Base-by-base conservation (phyloP, 2,329 filamentous ascomycete species). In the Epichloe bromicola region DNA sequence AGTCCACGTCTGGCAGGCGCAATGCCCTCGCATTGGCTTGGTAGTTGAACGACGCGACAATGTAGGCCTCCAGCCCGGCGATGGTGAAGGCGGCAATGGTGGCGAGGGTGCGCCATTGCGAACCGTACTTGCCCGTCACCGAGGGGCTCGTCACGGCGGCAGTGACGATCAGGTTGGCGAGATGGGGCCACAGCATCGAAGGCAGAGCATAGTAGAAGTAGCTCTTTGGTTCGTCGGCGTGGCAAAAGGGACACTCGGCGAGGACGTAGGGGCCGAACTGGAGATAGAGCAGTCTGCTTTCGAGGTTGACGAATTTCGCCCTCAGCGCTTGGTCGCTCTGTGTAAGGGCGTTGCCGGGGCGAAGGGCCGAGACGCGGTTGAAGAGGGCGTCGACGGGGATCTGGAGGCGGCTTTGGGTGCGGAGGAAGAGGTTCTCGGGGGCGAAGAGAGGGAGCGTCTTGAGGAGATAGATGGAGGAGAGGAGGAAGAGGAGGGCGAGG, bases 341-440 rank as follows among this genome's bases (percentile, higher is more conserved):
- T 0, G 79, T 83, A 2, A 87, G 72, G 10, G 58, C 57, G 40
- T 59, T 58, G 37, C 57, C 58, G 0, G 75, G 70, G 0, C 83
- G 77, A 1, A 83, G 62, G 2, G 74, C 65, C 4, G 75, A 67
- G 10, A 97, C 75, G 15, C 91, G 86, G 53, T 78, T 80, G 67
- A 95, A 93, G 54, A 97, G 76, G 36, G 94, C 83, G 62, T 91
- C 86, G 41, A 80, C 83, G n/a, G 88, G 83, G 41, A 86, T 91
- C 60, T 89, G 86, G 17, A 97, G 80, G 36, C 90, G 86, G 48
- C 88, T 93, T 51, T 82, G 74, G 1, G 91, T 96, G 17, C 73
- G 67, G 33, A 67, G 63, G 74, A 97, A 95, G 65, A 97, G 72
- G 69, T 96, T 96, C 63, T 88, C 82, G 4, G 86, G 85, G 5